Evolutionary conservation across 352 stramenopile species (phyloP), one percentile per base, ranked within the genome.

Genomic region (Phytopythium aichiense): DNA sequence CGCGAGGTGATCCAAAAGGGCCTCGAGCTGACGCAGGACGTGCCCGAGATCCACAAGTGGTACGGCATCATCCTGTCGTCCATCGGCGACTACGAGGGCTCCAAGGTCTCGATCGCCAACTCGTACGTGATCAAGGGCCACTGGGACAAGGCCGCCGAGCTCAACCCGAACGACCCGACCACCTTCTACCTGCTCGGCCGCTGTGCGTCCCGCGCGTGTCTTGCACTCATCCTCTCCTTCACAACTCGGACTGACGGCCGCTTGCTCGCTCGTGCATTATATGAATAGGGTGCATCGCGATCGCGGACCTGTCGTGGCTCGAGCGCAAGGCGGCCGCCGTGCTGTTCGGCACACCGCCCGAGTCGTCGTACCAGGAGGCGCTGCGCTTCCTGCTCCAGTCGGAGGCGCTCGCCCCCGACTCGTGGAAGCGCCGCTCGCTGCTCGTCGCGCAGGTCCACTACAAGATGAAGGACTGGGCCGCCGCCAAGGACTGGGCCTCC

Each of bases 351-450:
- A 74, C 85, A 25, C 88, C 88, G 18, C 88, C 88, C 12, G 71
- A 87, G 60, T 90, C 86, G 4, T 88, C 87, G 37, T 96, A 93
- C 64, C 75, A 93, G 42, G 85, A 96, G 54, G 86, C 88, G 35
- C 69, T 96, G 16, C 59, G 51, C 45, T 92, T 87, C 59, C 72
- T 96, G 42, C 65, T 90, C 20, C 77, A 94, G 67, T 92, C 79
- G 48, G 87, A 96, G 60, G 69, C 79, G 31, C 67, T 96, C 33
- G 64, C 79, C 16, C 81, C 87, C 0, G 73, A 84, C 59, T 77
- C 80, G 61, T 96, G 87, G 87, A 96, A 94, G 71, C 90, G 89
- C 65, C 93, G 92, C 64, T 70, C 84, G 63, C 50, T 94, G 40
- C 74, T 94, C 25, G 85, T 96, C 37, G 84, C 87, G 16, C 77